Evolutionary conservation across 768 basidiomycete genomes (phyloP), one percentile per base, ranked within the genome.

Genomic region (Fomitopsis pulvina): DNA sequence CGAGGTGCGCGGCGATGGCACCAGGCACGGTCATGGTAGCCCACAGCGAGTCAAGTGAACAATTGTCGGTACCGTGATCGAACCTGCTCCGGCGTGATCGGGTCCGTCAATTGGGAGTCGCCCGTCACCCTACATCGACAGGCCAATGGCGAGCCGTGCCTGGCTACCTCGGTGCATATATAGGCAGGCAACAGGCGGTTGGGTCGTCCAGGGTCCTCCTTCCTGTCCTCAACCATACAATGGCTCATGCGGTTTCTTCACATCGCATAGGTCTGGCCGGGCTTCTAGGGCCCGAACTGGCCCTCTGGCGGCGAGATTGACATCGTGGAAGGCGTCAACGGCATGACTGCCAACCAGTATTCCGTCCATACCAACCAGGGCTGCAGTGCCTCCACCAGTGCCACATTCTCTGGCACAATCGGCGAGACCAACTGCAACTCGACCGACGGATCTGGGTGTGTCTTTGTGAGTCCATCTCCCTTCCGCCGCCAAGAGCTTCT

Each of bases 281-380:
- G 55, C 2, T 59, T 64, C 61, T 63, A 60, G 47, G 48, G 72
- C 71, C 6, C 78, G 79, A 50, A 52, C 50, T 60, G 59, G 55
- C 60, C 53, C 20, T 54, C 57, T 3, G 63, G 67, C 32, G 76
- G 76, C 41, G 66, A 68, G 51, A 68, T 68, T 40, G 66, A 68
- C 57, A 64, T 65, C 50, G 60, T 67, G 43, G 82, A 85, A 59
- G 73, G 66, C 32, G 76, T 85, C 41, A 84, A 85, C 60, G 44
- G 70, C 14, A 70, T 72, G 59, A 47, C 62, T 14, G 47, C 28
- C 46, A 85, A 83, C 59, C 80, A 80, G 59, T 72, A 77, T 65
- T 76, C 81, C 12, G 62, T 83, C 21, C 82, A 83, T 58, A 73
- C 75, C 28, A 52, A 57, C 16, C 4, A 26, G 2, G 73, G 71